Conservation (phyloP, 2,329 filamentous ascomycete species). For the Epichloe glyceriae region DNA sequence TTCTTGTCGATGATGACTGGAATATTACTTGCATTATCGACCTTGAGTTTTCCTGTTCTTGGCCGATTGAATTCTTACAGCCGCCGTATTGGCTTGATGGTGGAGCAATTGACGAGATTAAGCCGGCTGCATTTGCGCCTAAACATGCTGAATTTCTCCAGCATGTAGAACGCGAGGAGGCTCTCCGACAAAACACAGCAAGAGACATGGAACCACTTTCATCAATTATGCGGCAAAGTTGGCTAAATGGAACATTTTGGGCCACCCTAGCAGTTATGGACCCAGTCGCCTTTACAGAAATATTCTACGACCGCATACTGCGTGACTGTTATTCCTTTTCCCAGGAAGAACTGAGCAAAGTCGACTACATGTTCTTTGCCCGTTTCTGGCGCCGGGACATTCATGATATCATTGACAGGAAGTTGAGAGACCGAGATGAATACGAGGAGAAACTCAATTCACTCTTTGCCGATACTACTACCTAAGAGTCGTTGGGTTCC, state of each 20-base stretch:
- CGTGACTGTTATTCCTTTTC: neutral
- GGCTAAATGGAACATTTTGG: neutral
- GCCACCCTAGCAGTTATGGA: neutral
- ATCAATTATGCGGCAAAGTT: neutral
- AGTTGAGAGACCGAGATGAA: neutral
- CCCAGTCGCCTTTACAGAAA: neutral
- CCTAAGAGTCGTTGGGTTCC: no score
- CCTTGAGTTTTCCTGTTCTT: conserved; percentile 19
- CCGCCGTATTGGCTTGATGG: conserved; percentile 20
- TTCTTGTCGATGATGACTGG: conserved; percentile 21
- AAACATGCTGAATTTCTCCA: neutral
- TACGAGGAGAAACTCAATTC: neutral
- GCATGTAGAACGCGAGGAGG: neutral
- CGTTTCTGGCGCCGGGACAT: neutral
- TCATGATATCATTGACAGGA: neutral
- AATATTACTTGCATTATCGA: conserved; percentile 21
- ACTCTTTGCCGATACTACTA: neutral
- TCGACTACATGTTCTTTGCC: neutral
- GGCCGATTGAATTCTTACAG: conserved; percentile 14
- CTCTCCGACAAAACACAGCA: no score
- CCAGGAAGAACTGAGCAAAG: neutral
- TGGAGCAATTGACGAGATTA: neutral
- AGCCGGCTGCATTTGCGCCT: neutral
- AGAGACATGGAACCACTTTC: neutral
- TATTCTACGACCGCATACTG: neutral